Percentiles rank a stretch among this genome's conserved stretches.
Conservation (phyloP, 768 basidiomycete genomes). For the Tylopilus vinaceipallidus region DNA sequence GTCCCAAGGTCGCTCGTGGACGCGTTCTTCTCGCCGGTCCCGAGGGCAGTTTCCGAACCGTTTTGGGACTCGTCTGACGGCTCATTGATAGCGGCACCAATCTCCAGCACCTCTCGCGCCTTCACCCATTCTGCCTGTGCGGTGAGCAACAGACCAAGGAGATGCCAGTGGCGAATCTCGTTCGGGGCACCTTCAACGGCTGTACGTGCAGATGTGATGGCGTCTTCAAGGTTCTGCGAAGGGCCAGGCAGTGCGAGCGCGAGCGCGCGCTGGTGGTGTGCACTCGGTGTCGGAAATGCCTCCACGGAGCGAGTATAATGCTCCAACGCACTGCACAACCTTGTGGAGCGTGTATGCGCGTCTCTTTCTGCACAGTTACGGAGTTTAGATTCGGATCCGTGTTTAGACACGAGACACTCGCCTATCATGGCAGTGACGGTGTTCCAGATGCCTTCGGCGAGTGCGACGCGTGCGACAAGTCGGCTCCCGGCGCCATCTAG, state of each 20-base stretch:
- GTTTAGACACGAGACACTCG: no score
- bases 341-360: slow-evolving; percentile 53
- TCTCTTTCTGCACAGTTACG: slow-evolving; percentile 55
- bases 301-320: slow-evolving; percentile 50
- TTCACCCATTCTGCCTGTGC: slow-evolving; percentile 77
- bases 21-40: slow-evolving; percentile 7
- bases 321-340: slow-evolving; percentile 55
- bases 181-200: slow-evolving; percentile 71
- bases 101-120: slow-evolving; percentile 72
- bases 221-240: slow-evolving; percentile 61
- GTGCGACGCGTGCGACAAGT: slow-evolving; percentile 55
- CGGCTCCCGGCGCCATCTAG: slow-evolving; percentile 48
- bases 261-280: slow-evolving; percentile 79
- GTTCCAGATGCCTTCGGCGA: slow-evolving; percentile 75
- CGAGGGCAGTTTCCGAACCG: slow-evolving; percentile 17
- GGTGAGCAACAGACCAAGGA: slow-evolving; percentile 79
- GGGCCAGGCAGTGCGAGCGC: slow-evolving; percentile 65
- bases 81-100: slow-evolving; percentile 64
- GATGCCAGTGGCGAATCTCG: slow-evolving; percentile 83
- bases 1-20: slow-evolving; percentile 10
- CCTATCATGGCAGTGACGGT: slow-evolving; percentile 71
- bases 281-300: slow-evolving; percentile 49
- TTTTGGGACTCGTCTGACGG: slow-evolving; percentile 36
- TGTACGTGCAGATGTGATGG: slow-evolving; percentile 61
- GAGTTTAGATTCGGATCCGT: no score